These are phyloP conservation scores for Collariella sp. DNA, from an alignment of 495 filamentous ascomycete genomes.

Conservation along the genomic window DNA sequence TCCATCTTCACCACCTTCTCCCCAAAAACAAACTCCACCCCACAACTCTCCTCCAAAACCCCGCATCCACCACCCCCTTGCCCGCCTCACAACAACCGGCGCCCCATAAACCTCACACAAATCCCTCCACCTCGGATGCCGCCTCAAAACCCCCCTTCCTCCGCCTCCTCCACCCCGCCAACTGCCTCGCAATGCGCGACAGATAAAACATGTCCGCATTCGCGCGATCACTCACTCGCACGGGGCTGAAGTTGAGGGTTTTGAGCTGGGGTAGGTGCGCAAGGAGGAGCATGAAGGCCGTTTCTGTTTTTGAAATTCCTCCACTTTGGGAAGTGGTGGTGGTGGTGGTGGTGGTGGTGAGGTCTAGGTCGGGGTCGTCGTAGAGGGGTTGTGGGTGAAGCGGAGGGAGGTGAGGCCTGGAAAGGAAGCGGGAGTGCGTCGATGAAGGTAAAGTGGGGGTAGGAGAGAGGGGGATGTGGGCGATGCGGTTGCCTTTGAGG, in stretches of 20 bases:
- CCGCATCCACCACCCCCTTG: slow-evolving; percentile 45
- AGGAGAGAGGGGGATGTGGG: slow-evolving; percentile 18
- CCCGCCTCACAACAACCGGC: slow-evolving; percentile 48
- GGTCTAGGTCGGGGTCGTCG: slow-evolving; percentile 42
- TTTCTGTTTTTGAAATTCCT: slow-evolving; percentile 35
- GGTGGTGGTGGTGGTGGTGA: background rate
- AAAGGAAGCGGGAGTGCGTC: slow-evolving; percentile 56
- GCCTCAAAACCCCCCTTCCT: slow-evolving; percentile 46
- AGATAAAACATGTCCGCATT: slow-evolving; percentile 94
- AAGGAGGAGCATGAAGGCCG: slow-evolving; percentile 77
- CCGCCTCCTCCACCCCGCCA: slow-evolving; percentile 49
- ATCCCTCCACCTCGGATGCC: slow-evolving; percentile 61
- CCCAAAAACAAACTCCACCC: slow-evolving; percentile 48
- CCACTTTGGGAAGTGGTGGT: slow-evolving; percentile 24
- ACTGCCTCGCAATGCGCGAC: slow-evolving; percentile 63
- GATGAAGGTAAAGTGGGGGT: slow-evolving; percentile 57
- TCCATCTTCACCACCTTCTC: slow-evolving; percentile 22
- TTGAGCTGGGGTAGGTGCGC: slow-evolving; percentile 62
- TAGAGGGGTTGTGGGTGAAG: slow-evolving; percentile 80
- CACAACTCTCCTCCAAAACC: slow-evolving; percentile 66
- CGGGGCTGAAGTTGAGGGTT: slow-evolving; percentile 68
- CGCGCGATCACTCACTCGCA: slow-evolving; percentile 61
- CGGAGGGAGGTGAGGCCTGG: slow-evolving; percentile 66
- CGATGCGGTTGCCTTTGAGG: slow-evolving; percentile 50
- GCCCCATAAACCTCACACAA: slow-evolving; percentile 67